Evolutionary conservation across 2,329 filamentous ascomycete genomes (phyloP).

Genomic region (Scytalidium lignicola): DNA sequence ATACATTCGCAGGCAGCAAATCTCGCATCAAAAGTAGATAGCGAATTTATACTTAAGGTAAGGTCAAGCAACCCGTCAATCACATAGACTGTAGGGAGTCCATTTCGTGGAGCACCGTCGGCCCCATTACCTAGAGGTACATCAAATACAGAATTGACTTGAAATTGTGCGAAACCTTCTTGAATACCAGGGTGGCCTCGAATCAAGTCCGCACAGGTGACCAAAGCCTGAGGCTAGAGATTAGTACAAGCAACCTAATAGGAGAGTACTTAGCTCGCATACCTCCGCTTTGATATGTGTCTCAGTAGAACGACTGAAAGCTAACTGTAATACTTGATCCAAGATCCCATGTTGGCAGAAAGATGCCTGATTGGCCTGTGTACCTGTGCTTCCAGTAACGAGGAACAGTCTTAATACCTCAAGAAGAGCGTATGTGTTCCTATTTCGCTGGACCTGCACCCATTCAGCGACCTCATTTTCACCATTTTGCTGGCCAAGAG

Average conservation of each 20-base stretch:
- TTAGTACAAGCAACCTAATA: conserved; percentile 2
- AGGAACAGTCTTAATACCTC: conserved; percentile 85
- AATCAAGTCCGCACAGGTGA: conserved; percentile 84
- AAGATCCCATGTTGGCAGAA: conserved; percentile 82
- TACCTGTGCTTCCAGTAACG: conserved; percentile 72
- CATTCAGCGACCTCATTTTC: conserved; percentile 62
- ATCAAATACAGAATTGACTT: conserved; percentile 60
- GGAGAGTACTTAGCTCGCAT: conserved; percentile 12
- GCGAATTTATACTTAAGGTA: conserved; percentile 61
- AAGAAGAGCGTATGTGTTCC: conserved; percentile 86
- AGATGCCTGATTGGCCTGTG: conserved; percentile 74
- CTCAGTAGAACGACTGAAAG: conserved; percentile 69
- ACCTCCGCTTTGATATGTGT: conserved; percentile 79
- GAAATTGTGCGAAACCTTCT: conserved; percentile 82
- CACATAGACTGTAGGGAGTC: conserved; percentile 68
- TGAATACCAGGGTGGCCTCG: conserved; percentile 74
- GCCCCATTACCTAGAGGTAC: conserved; percentile 28
- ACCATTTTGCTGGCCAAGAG: conserved; percentile 49
- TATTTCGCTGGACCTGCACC: conserved; percentile 73
- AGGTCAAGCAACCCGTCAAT: conserved; percentile 90
- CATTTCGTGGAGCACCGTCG: conserved; percentile 41
- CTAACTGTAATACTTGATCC: conserved; percentile 73
- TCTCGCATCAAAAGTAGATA: conserved; percentile 71
- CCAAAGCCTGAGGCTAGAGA: conserved; percentile 57
- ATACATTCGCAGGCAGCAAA: conserved; percentile 85